Evolutionary conservation across 306 rosid species (phyloP).

Genomic region (Quercus wislizeni): DNA sequence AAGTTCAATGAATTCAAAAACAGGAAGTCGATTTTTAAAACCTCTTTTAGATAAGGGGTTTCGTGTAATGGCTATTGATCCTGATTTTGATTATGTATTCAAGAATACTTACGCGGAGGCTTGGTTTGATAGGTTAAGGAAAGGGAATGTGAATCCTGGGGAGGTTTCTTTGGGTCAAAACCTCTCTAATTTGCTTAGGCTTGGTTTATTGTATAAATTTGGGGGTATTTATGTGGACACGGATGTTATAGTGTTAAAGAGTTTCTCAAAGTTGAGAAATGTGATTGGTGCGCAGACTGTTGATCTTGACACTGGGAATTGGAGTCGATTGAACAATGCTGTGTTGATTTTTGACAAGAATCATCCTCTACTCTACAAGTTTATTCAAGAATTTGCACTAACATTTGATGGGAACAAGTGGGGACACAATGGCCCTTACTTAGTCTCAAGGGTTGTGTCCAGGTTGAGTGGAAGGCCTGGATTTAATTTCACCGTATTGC

Average conservation of each 20-base stretch:
- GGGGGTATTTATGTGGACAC: slow-evolving; percentile 80
- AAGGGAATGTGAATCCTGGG: slow-evolving; percentile 73
- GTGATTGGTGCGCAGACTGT: slow-evolving; percentile 85
- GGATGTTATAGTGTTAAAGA: slow-evolving; percentile 65
- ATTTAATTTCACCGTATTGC: slow-evolving; percentile 51
- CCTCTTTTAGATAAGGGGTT: slow-evolving; percentile 51
- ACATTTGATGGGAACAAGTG: slow-evolving; percentile 92
- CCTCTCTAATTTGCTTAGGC: slow-evolving; percentile 82
- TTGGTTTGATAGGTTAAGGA: slow-evolving; percentile 54
- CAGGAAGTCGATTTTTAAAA: slow-evolving; percentile 44
- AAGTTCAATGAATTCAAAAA: slow-evolving; percentile 53
- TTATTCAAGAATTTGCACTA: slow-evolving; percentile 80
- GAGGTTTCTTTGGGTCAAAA: slow-evolving; percentile 81
- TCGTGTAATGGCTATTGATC: slow-evolving; percentile 52
- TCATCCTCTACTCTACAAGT: slow-evolving; percentile 70
- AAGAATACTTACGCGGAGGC: slow-evolving; percentile 62
- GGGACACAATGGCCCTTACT: slow-evolving; percentile 97
- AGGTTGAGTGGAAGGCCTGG: slow-evolving; percentile 50
- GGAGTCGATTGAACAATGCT: slow-evolving; percentile 90
- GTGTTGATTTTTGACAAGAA: slow-evolving; percentile 74
- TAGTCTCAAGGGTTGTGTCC: slow-evolving; percentile 84
- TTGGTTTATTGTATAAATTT: slow-evolving; percentile 62
- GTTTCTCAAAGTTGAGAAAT: slow-evolving; percentile 65
- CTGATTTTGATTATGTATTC: slow-evolving; percentile 68
- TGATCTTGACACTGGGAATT: slow-evolving; percentile 52